Evolutionary conservation across 257 asterid species (phyloP).

Genomic region (Solanum virginianum): DNA sequence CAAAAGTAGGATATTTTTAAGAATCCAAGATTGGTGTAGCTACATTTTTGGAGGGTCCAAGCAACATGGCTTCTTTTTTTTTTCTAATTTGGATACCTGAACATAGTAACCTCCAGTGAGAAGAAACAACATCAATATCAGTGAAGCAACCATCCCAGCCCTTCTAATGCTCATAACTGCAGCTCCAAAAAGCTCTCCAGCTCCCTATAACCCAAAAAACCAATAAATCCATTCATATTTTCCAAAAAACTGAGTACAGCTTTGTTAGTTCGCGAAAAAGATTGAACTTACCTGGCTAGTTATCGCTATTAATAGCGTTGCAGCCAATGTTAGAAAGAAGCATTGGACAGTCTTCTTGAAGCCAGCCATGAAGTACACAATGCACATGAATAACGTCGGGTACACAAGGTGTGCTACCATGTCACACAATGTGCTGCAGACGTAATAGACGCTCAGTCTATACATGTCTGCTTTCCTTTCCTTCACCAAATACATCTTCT

Average conservation of each 20-base stretch:
- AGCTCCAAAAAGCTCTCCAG: constrained; percentile 93
- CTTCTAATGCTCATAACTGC: constrained; percentile 76
- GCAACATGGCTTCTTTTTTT: neutral
- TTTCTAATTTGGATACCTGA: constrained; percentile 35
- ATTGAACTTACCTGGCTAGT: constrained; percentile 68
- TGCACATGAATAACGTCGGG: constrained; percentile 70
- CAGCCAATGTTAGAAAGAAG: constrained; percentile 59
- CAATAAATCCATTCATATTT: neutral
- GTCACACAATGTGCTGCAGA: constrained; percentile 82
- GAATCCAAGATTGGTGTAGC: neutral
- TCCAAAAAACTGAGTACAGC: neutral
- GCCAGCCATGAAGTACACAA: constrained; percentile 93
- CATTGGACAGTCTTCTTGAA: constrained; percentile 60
- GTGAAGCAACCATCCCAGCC: constrained; percentile 88
- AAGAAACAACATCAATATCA: constrained; percentile 81
- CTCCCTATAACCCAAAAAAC: constrained; percentile 44
- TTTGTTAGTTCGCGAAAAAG: neutral
- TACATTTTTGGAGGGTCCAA: neutral
- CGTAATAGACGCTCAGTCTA: constrained; percentile 79
- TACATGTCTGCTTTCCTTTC: constrained; percentile 92
- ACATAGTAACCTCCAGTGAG: constrained; percentile 97
- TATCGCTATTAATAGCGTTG: constrained; percentile 49
- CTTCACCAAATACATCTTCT: constrained; percentile 75
- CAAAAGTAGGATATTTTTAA: neutral
- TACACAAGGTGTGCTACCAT: constrained; percentile 70